phyloP scores from a whole-genome alignment of 2,329 filamentous ascomycete species.

The Ophiocordyceps camponoti-rufipedis region DNA sequence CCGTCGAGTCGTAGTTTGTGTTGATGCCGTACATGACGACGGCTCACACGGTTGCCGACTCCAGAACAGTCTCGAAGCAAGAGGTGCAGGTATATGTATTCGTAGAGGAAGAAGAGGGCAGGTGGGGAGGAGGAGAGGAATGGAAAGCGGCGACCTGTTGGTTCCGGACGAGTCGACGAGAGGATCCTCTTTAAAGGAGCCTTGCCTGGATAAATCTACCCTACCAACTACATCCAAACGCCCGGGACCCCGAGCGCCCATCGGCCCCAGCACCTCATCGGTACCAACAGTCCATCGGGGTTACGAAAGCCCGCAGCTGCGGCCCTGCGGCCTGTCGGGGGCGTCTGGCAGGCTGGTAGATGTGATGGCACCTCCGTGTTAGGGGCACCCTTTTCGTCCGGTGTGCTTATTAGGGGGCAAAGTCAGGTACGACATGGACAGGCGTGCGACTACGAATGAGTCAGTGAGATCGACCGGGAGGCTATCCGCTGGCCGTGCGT shows the following conservation, averaged over 20 bases:
- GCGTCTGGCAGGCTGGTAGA: not conserved
- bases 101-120: too few species aligned
- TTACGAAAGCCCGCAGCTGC: not conserved
- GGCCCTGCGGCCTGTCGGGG: not conserved
- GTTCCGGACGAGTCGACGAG: too few species aligned
- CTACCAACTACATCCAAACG: not conserved
- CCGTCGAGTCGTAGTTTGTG: constrained; percentile 30
- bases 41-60: not conserved
- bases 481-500: too few species aligned
- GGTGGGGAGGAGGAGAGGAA: too few species aligned
- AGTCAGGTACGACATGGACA: too few species aligned
- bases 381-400: too few species aligned
- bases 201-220: not conserved
- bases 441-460: too few species aligned
- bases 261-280: not conserved
- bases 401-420: too few species aligned
- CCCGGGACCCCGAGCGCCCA: not conserved
- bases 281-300: not conserved
- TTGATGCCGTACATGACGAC: constrained; percentile 8
- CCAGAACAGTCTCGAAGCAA: not conserved
- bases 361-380: too few species aligned
- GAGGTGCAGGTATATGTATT: not conserved
- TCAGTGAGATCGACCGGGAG: too few species aligned
- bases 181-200: too few species aligned
- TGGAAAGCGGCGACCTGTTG: too few species aligned